phyloP scores from a whole-genome alignment of 495 filamentous ascomycete species.

The Mytilinidion resinicola region DNA sequence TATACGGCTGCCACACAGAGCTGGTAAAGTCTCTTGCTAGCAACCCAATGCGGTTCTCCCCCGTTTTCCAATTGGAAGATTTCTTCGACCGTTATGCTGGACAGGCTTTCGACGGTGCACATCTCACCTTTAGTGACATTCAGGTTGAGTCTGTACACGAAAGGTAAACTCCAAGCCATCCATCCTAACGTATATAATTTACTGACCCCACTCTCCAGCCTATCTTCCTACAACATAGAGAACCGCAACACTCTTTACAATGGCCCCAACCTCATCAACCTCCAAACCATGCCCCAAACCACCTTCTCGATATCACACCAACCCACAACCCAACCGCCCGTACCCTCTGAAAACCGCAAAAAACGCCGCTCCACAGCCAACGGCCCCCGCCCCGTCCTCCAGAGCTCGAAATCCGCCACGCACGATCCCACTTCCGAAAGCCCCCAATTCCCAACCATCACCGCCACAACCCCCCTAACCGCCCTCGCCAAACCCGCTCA shows the following conservation, averaged over 20 bases:
- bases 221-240: slow-evolving; percentile 22
- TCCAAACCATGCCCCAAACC: slow-evolving; percentile 2
- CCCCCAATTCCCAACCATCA: too few species aligned
- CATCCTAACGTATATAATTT: not conserved
- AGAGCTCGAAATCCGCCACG: not conserved
- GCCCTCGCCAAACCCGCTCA: not conserved
- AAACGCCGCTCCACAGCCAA: slow-evolving; percentile 9
- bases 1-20: slow-evolving; percentile 66
- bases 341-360: slow-evolving; percentile 29
- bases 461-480: not conserved
- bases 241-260: slow-evolving; percentile 26
- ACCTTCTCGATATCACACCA: not conserved
- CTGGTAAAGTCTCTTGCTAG: slow-evolving; percentile 64
- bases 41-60: slow-evolving; percentile 61
- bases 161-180: slow-evolving; percentile 16
- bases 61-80: slow-evolving; percentile 76
- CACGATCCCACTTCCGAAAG: not conserved
- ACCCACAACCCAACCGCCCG: slow-evolving; percentile 20
- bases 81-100: slow-evolving; percentile 75
- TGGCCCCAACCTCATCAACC: slow-evolving; percentile 8
- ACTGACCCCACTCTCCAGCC: slow-evolving; percentile 1
- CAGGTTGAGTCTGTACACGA: slow-evolving; percentile 29
- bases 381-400: not conserved
- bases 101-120: slow-evolving; percentile 46
- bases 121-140: slow-evolving; percentile 43